Percentiles rank a stretch among this genome's conserved stretches.
Conservation (phyloP, 805 yeast genomes). For the Suhomyces vadensis region DNA sequence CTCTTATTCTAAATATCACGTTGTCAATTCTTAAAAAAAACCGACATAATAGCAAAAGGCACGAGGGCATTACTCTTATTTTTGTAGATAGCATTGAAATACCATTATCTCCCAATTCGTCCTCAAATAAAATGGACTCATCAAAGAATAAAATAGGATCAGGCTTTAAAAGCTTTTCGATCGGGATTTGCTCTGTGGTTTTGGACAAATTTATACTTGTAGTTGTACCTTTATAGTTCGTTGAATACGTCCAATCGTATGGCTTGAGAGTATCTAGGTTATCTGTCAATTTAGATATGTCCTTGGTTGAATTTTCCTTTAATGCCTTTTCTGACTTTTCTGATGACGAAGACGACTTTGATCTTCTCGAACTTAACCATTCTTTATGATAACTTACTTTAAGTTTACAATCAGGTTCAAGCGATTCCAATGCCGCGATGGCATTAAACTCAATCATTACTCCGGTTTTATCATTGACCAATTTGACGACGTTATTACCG, state of each 20-base stretch:
- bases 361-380: conserved; percentile 56
- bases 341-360: conserved; percentile 20
- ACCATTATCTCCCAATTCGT: conserved; percentile 96
- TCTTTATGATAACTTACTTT: conserved; percentile 83
- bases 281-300: conserved; percentile 41
- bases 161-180: conserved; percentile 64
- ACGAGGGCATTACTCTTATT: conserved; percentile 83
- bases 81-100: conserved; percentile 74
- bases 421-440: conserved; percentile 60
- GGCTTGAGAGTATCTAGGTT: conserved; percentile 67
- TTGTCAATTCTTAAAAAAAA: conserved; percentile 88
- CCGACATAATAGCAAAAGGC: conserved; percentile 71
- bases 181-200: conserved; percentile 52
- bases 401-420: conserved; percentile 35
- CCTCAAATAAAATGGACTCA: conserved; percentile 87
- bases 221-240: conserved; percentile 69
- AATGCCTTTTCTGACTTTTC: conserved; percentile 26
- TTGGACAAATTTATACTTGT: conserved; percentile 19
- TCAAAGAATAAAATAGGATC: conserved; percentile 90
- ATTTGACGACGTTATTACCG: conserved; percentile 71
- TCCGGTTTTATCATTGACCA: conserved; percentile 41
- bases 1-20: conserved; percentile 80
- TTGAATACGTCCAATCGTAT: conserved; percentile 95
- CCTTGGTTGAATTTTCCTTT: conserved; percentile 25
- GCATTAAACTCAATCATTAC: conserved; percentile 68